phyloP scores from a whole-genome alignment of 2,329 filamentous ascomycete genomes.

The Fusarium coffeatum region DNA sequence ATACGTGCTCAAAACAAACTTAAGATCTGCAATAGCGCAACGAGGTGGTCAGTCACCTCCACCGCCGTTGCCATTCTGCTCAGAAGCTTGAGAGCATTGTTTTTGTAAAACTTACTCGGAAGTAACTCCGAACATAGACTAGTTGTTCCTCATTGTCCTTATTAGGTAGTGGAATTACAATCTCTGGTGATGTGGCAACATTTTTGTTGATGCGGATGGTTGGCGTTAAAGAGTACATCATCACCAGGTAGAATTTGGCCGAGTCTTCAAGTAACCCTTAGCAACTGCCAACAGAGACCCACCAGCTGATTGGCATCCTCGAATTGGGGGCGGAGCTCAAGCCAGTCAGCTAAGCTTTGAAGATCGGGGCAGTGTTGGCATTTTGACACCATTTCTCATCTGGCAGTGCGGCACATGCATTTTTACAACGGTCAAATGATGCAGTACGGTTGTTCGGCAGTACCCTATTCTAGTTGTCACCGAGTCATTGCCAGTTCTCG shows the following conservation, averaged over 20 bases:
- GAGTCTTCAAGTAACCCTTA: background rate
- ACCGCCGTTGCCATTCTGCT: no score
- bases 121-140: background rate
- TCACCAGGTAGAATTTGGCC: fast-evolving
- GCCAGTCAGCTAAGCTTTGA: background rate
- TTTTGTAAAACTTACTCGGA: background rate
- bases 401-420: background rate
- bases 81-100: fast-evolving
- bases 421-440: background rate
- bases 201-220: background rate
- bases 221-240: background rate
- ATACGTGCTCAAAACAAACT: no score
- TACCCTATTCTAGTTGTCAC: background rate
- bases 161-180: background rate
- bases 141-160: background rate
- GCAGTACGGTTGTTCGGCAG: background rate
- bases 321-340: background rate
- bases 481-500: background rate
- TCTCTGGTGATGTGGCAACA: background rate
- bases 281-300: background rate
- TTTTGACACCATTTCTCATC: background rate
- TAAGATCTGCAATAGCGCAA: no score
- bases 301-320: background rate
- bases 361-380: background rate
- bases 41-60: no score